phyloP scores from a whole-genome alignment of 257 asterid genomes.

The Fraxinus quadrangulata region DNA sequence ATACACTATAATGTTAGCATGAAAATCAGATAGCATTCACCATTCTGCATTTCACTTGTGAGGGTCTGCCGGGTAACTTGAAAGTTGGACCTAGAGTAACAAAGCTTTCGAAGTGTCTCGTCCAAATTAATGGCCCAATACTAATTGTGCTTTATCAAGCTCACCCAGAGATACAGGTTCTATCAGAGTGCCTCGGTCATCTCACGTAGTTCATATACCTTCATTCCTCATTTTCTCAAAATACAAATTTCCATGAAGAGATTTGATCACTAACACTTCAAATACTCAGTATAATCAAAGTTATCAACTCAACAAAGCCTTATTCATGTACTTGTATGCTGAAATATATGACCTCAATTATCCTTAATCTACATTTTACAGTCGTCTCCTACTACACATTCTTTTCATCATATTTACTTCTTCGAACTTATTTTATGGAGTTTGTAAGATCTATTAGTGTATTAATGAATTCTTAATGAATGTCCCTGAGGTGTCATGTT shows the following conservation, averaged over 20 bases:
- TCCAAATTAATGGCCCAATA: neutral
- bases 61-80: neutral
- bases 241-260: neutral
- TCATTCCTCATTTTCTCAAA: constrained; percentile 3
- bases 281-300: neutral
- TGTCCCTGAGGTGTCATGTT: neutral
- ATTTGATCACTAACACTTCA: neutral
- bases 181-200: neutral
- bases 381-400: neutral
- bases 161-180: neutral
- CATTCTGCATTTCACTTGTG: constrained; percentile 6
- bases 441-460: neutral
- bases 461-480: neutral
- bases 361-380: neutral
- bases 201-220: neutral
- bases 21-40: constrained; percentile 3
- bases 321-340: neutral
- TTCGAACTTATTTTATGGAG: neutral
- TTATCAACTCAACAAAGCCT: neutral
- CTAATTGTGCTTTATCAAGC: neutral
- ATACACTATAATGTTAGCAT: constrained; percentile 1
- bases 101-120: constrained; percentile 18
- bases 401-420: neutral
- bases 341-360: neutral
- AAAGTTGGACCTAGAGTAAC: constrained; percentile 13